These are phyloP conservation scores for Naumovozyma dairenensis DNA, from an alignment of 805 yeast species.

Conservation along the genomic window DNA sequence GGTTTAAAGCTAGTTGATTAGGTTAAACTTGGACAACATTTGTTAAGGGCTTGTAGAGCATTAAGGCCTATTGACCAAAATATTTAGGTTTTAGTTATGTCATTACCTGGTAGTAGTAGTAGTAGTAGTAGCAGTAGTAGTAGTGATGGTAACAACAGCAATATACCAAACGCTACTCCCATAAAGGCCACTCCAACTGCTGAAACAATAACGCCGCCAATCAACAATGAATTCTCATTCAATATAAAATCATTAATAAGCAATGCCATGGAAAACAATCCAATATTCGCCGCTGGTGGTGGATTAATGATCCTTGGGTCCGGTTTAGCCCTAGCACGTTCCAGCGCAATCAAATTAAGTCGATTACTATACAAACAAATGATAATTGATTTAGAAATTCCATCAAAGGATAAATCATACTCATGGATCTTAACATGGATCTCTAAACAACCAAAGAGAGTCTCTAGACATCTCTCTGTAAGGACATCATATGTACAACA, in stretches of 20 bases:
- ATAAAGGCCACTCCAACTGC: no score
- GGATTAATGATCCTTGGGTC: conserved; percentile 96
- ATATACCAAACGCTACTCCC: no score
- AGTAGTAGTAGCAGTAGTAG: no score
- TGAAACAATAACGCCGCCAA: no score
- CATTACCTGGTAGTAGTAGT: no score
- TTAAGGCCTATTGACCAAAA: no score
- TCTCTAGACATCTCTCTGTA: conserved; percentile 78
- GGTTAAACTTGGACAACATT: no score
- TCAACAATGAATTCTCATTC: no score
- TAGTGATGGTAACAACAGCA: no score
- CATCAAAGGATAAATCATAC: conserved; percentile 87
- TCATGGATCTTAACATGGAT: conserved; percentile 96
- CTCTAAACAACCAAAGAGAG: conserved; percentile 67
- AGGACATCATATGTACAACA: conserved; percentile 82
- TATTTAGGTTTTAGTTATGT: no score
- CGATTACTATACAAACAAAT: conserved; percentile 68
- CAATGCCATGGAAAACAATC: conserved; percentile 58
- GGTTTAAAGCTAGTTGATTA: no score
- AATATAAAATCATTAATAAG: conserved; percentile 34
- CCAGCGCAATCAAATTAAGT: conserved; percentile 53
- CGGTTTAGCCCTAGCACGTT: conserved; percentile 65
- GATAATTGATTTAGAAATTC: conserved; percentile 85
- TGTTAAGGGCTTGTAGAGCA: no score
- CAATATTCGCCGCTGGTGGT: conserved; percentile 98